Evolutionary conservation across 2,329 filamentous ascomycete species (phyloP).

Genomic region (Calonectria hawksworthii): DNA sequence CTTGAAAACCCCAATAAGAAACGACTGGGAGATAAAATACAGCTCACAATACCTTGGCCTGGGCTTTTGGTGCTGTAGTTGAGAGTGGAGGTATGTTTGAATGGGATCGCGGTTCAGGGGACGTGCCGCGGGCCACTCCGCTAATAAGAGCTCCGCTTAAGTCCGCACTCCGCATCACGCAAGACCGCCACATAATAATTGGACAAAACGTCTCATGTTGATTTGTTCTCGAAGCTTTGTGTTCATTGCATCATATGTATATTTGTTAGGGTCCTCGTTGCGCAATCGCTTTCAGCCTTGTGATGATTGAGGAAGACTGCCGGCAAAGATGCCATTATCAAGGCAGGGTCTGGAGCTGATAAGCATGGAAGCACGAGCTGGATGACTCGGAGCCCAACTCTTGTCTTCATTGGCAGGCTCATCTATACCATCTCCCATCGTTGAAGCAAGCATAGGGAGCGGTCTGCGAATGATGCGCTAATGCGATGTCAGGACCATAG

Average conservation of each 20-base stretch:
- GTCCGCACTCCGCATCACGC: constrained; percentile 11
- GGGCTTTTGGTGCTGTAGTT: background rate
- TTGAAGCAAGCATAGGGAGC: background rate
- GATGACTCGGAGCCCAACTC: background rate
- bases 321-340: background rate
- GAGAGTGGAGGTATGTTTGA: background rate
- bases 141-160: background rate
- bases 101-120: background rate
- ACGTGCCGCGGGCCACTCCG: background rate
- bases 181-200: background rate
- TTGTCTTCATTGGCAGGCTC: background rate
- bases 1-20: background rate
- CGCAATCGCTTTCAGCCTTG: background rate
- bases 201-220: background rate
- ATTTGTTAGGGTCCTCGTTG: too few relatives aligned
- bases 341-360: background rate
- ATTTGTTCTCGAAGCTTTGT: background rate
- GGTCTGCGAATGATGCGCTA: background rate
- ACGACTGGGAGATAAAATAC: background rate
- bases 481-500: background rate
- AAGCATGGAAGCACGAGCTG: background rate
- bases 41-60: background rate
- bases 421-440: background rate
- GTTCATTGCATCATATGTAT: background rate
- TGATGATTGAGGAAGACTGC: background rate